Conservation (phyloP, 257 asterid species). For the Penstemon barbatus region DNA sequence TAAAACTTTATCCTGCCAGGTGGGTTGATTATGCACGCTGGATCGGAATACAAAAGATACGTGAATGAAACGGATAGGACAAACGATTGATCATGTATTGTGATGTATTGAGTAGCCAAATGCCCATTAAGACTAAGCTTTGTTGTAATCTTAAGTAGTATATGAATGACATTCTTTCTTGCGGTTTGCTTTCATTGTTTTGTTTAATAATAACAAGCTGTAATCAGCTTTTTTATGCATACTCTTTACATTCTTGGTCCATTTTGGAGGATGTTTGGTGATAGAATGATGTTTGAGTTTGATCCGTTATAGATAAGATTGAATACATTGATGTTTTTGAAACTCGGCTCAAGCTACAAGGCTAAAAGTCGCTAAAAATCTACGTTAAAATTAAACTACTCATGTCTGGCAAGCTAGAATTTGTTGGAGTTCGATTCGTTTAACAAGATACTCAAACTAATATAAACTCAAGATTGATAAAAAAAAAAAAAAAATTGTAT, state of each 20-base stretch:
- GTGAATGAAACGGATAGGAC: constrained; percentile 43
- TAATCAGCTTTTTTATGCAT: neutral
- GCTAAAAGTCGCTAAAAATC: too few relatives aligned
- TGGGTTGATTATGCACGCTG: constrained; percentile 98
- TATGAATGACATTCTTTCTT: neutral
- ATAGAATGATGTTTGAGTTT: too few relatives aligned
- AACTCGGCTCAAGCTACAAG: too few relatives aligned
- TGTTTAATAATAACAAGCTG: neutral
- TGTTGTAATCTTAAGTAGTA: too few relatives aligned
- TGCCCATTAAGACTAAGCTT: neutral
- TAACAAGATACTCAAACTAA: too few relatives aligned
- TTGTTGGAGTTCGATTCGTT: too few relatives aligned
- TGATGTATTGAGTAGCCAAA: constrained; percentile 13
- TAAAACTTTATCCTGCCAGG: constrained; percentile 42
- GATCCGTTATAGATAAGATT: too few relatives aligned
- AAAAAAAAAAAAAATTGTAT: too few relatives aligned
- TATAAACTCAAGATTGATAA: too few relatives aligned
- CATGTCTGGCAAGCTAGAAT: too few relatives aligned
- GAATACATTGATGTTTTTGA: too few relatives aligned
- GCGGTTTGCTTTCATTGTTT: constrained; percentile 10
- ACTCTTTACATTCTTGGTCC: neutral
- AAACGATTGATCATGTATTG: neutral
- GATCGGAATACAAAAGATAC: constrained; percentile 71
- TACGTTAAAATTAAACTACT: too few relatives aligned
- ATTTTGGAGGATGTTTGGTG: neutral